Percentiles rank a stretch among this genome's conserved stretches.
Conservation (phyloP, 1,284 basidiomycete genomes). For the Tilletia caries region DNA sequence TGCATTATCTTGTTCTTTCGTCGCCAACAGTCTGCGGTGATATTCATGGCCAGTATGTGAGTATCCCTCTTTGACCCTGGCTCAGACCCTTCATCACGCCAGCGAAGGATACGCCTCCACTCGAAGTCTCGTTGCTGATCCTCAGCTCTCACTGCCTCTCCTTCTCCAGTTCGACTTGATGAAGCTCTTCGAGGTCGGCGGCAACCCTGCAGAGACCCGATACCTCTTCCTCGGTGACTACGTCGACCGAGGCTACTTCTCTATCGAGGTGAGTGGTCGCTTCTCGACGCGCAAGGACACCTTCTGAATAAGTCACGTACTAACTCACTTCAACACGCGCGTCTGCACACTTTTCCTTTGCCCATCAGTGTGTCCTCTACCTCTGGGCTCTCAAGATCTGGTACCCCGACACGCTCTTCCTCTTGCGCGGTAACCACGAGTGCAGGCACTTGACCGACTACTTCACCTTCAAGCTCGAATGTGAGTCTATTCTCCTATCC, state of each 20-base stretch:
- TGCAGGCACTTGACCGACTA: constrained; percentile 53
- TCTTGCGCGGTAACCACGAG: constrained; percentile 54
- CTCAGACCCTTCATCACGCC: background rate
- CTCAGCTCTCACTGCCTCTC: background rate
- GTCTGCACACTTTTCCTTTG: background rate
- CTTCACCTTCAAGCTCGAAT: constrained; percentile 54
- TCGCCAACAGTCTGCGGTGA: constrained; percentile 44
- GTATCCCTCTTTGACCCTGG: background rate
- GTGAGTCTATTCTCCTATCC: too few species aligned
- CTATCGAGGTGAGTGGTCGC: constrained; percentile 42
- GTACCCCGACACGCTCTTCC: constrained; percentile 52
- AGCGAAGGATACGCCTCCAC: too few species aligned
- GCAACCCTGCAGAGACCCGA: constrained; percentile 52
- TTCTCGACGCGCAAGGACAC: too few species aligned
- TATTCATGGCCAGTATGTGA: constrained; percentile 51
- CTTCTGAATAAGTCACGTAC: too few species aligned
- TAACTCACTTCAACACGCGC: background rate
- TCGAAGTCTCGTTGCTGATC: background rate
- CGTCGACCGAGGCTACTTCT: constrained; percentile 53
- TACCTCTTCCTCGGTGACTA: constrained; percentile 54
- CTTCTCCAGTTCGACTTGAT: constrained; percentile 43
- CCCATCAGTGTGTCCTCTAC: constrained; percentile 45
- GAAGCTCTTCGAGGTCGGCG: constrained; percentile 54
- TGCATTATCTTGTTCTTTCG: background rate
- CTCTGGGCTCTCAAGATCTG: constrained; percentile 53